Conservation (phyloP, 2,329 filamentous ascomycete genomes). For the Exophiala lecanii-corni region DNA sequence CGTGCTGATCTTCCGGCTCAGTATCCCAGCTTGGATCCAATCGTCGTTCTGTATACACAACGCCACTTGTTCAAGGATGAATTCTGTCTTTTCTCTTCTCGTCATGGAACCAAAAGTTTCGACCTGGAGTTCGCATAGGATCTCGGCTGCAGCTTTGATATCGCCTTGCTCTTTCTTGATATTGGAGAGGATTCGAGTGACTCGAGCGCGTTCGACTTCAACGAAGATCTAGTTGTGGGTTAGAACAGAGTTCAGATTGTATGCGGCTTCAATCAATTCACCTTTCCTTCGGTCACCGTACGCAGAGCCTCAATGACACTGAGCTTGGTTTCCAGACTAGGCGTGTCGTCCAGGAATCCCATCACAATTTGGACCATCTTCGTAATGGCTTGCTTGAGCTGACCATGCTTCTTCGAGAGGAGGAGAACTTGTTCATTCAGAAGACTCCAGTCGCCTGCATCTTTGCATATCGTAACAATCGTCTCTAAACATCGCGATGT, state of each 20-base stretch:
- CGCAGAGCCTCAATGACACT: conserved; percentile 90
- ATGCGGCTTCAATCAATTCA: too few species aligned
- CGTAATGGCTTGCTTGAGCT: conserved; percentile 97
- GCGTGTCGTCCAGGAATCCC: conserved; percentile 81
- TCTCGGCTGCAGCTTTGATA: conserved; percentile 81
- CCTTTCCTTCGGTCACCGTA: conserved; percentile 96
- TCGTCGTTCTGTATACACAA: conserved; percentile 94
- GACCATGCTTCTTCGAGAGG: conserved; percentile 98
- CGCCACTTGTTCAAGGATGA: conserved; percentile 90
- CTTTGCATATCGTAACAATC: conserved; percentile 91
- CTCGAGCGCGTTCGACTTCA: conserved; percentile 92
- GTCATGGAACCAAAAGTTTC: conserved; percentile 99
- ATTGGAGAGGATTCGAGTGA: conserved; percentile 90
- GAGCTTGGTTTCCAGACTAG: conserved; percentile 80
- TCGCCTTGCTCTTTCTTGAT: conserved; percentile 98
- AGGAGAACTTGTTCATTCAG: conserved; percentile 95
- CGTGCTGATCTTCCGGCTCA: conserved; percentile 96
- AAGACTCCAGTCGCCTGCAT: conserved; percentile 85
- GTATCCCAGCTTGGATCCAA: conserved; percentile 91
- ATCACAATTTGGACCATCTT: conserved; percentile 99
- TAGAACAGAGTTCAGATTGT: too few species aligned
- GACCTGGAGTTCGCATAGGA: conserved; percentile 94
- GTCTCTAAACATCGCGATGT: conserved; percentile 82
- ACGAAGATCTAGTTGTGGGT: conserved; percentile 73
- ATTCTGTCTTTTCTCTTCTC: conserved; percentile 94